Evolutionary conservation across 108 stramenopile species (phyloP).

Genomic region (Heterococcus sp.): DNA sequence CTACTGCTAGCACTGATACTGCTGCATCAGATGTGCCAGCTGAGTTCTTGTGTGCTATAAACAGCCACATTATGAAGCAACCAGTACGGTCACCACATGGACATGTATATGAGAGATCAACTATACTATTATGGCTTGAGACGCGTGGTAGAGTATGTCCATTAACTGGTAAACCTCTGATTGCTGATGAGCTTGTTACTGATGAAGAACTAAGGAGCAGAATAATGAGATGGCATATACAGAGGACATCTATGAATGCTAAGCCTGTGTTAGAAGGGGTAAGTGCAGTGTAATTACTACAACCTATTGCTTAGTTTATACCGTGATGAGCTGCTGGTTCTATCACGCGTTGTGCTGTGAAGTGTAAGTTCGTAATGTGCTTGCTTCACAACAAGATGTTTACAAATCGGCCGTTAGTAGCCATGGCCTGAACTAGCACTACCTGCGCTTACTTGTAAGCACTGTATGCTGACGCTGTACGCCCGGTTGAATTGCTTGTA

Average conservation of each 20-base stretch:
- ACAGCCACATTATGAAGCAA: slow-evolving; percentile 60
- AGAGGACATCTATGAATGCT: slow-evolving; percentile 12
- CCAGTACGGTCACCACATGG: slow-evolving; percentile 53
- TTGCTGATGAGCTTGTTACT: slow-evolving; percentile 13
- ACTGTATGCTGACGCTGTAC: no score
- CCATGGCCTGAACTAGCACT: no score
- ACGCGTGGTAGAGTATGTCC: slow-evolving; percentile 57
- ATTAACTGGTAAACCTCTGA: slow-evolving; percentile 42
- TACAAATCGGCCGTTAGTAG: no score
- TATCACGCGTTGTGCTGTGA: no score
- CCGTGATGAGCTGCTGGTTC: no score
- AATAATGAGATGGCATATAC: slow-evolving; percentile 48
- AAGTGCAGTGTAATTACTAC: no score
- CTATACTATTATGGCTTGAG: slow-evolving; percentile 57
- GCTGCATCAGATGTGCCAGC: not conserved
- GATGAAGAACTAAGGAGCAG: slow-evolving; percentile 42
- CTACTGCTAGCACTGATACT: not conserved
- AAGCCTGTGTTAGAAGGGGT: slow-evolving; percentile 8
- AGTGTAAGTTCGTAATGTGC: not conserved
- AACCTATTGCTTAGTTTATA: no score
- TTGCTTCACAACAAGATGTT: no score
- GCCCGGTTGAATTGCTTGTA: not conserved
- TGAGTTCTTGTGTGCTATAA: slow-evolving; percentile 60
- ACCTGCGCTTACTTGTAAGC: no score
- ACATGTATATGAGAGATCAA: slow-evolving; percentile 50